Base-by-base conservation (phyloP, 2,329 filamentous ascomycete genomes). In the Aaosphaeria pasadenensis region DNA sequence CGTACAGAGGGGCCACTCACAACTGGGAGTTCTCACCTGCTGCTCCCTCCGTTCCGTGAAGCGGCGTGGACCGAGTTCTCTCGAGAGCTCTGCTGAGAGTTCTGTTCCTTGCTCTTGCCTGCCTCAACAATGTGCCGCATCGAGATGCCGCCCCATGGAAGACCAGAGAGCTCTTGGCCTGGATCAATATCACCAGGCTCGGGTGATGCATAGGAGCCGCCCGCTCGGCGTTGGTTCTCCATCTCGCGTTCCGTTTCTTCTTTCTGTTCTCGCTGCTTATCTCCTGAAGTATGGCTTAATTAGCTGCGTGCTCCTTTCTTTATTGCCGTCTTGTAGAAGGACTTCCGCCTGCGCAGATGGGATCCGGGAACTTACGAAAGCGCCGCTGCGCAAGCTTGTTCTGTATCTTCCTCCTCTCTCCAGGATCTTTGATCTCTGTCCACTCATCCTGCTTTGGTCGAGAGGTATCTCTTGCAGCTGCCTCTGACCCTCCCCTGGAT, bases 351-450 rank as follows among this genome's bases (percentile, higher is more conserved):
- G 3, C 3, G 17, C 17, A 24, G 28, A 13, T 11, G 33, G 30
- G 31, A 24, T 11, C 24, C 41, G 30, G 31, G 30, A 9, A 73
- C 85, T 62, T 78, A 90, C 87, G 79, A 57, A 89, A 90, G 59
- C 89, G 89, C 56, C 87, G 78, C 61, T 90, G 87, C 2, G 87
- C 87, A 51, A 89, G 80, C 46, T 86, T 81, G 64, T 91, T 91
- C 66, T 91, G 87, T 44, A 90, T 86, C 51, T 86, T 84, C 53
- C 87, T 77, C 62, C 87, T 78, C 71, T 89, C 85, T 51, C 84
- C 83, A 0, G 85, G 85, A 57, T 90, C 86, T 5, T 80, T 81
- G 39, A 90, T 78, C 0, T 85, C 79, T 30, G 80, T 77, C 87
- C 87, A 91, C 70, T 89, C 82, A 53, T 87, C 78, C n/a, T 56